Conservation (phyloP, 768 basidiomycete species). For the Rhodotorula sphaerocarpa region DNA sequence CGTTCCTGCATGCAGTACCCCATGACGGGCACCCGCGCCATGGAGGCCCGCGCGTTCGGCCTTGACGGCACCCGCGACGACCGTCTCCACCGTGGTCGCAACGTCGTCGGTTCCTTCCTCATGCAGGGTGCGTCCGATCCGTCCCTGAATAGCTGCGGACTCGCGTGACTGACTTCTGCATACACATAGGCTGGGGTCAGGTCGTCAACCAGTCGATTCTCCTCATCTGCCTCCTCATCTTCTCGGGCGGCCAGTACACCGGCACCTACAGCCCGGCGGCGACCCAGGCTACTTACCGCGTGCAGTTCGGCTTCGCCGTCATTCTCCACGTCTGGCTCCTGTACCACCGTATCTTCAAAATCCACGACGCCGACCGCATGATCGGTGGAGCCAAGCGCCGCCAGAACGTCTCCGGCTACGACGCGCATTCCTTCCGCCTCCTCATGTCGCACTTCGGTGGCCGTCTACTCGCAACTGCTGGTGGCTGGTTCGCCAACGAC, state of each 20-base stretch:
- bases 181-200: not conserved
- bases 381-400: constrained; percentile 42
- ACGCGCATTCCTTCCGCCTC: constrained; percentile 43
- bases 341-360: constrained; percentile 47
- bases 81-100: constrained; percentile 46
- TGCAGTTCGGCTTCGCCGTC: constrained; percentile 47
- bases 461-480: constrained; percentile 40
- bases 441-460: constrained; percentile 43
- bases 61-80: constrained; percentile 43
- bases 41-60: constrained; percentile 41
- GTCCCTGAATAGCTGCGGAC: no score
- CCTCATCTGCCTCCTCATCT: constrained; percentile 46
- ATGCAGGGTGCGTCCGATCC: constrained; percentile 45
- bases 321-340: constrained; percentile 47
- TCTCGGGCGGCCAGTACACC: constrained; percentile 38
- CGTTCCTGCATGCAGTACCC: constrained; percentile 46
- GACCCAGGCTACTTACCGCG: constrained; percentile 46
- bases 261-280: constrained; percentile 39
- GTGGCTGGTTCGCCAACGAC: constrained; percentile 46
- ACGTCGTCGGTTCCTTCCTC: constrained; percentile 46
- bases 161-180: not conserved
- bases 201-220: constrained; percentile 41
- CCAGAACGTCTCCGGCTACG: constrained; percentile 46
- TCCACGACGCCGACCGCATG: constrained; percentile 40
- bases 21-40: constrained; percentile 45